phyloP scores from a whole-genome alignment of 2,329 filamentous ascomycete genomes.

The Graphium sp. region DNA sequence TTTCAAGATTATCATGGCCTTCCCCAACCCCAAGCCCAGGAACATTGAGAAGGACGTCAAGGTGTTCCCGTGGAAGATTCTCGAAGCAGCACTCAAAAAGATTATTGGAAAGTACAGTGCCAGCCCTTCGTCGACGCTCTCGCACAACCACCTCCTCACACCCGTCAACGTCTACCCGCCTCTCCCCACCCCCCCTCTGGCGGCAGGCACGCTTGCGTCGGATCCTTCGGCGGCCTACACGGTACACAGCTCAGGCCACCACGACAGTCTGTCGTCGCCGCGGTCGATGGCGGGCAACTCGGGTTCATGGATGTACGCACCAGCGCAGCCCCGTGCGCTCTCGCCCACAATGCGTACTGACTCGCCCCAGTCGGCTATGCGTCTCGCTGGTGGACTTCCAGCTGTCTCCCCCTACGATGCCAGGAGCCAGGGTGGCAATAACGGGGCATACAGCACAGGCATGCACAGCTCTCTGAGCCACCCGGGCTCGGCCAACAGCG shows the following conservation, averaged over 20 bases:
- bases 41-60: conserved; percentile 99
- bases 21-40: conserved; percentile 83
- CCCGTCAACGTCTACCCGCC: conserved; percentile 22
- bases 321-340: conserved; percentile 19
- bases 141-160: conserved; percentile 19
- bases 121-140: conserved; percentile 21
- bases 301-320: conserved; percentile 24
- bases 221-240: conserved; percentile 20
- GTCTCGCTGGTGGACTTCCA: conserved; percentile 13
- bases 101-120: conserved; percentile 89
- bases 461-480: conserved; percentile 21
- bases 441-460: conserved; percentile 14
- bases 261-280: conserved; percentile 33
- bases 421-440: conserved; percentile 12
- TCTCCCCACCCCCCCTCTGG: conserved; percentile 26
- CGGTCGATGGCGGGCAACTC: conserved; percentile 30
- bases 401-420: conserved; percentile 21
- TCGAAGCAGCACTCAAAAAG: conserved; percentile 80
- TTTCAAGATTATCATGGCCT: conserved; percentile 98
- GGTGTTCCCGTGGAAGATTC: conserved; percentile 91
- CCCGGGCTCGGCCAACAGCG: conserved; percentile 13
- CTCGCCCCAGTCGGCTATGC: conserved; percentile 12
- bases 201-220: conserved; percentile 13
- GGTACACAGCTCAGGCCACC: conserved; percentile 21
- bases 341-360: conserved; percentile 21